These are phyloP conservation scores for Colletotrichum falcatum DNA, from an alignment of 2,329 filamentous ascomycete species.

Conservation along the genomic window DNA sequence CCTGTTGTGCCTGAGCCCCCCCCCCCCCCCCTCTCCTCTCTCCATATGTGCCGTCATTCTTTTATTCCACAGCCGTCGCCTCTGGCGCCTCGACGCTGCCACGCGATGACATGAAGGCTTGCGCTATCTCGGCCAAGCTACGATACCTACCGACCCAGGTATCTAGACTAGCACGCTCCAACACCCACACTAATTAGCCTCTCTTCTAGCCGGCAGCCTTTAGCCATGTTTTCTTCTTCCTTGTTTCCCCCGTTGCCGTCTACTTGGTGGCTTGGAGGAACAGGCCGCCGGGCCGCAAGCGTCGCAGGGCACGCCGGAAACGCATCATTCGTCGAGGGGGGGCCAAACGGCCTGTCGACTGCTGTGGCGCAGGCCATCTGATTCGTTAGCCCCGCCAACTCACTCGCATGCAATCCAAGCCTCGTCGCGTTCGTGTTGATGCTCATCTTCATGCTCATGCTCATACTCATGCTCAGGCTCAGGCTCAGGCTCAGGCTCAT, in stretches of 20 bases:
- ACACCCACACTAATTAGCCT: too few species aligned
- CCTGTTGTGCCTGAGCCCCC: too few species aligned
- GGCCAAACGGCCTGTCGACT: not conserved
- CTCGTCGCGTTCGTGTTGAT: too few species aligned
- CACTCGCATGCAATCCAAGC: not conserved
- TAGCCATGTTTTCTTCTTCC: not conserved
- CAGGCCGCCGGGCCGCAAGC: slow-evolving; percentile 27
- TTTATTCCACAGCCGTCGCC: slow-evolving; percentile 4
- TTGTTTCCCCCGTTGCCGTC: not conserved
- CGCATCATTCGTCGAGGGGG: not conserved
- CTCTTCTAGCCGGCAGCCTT: not conserved
- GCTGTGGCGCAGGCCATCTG: not conserved
- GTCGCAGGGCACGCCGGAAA: slow-evolving; percentile 17
- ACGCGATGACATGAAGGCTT: not conserved
- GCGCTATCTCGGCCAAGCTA: slow-evolving; percentile 1
- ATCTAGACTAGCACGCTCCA: not conserved
- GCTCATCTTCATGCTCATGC: not conserved
- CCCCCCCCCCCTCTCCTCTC: too few species aligned
- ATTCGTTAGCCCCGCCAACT: not conserved
- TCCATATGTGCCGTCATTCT: not conserved
- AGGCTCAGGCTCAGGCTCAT: not conserved
- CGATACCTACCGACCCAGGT: too few species aligned
- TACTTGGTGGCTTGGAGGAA: not conserved
- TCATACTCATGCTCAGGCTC: not conserved
- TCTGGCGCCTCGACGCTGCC: slow-evolving; percentile 13